Evolutionary conservation across 306 rosid species (phyloP), one percentile per base, ranked within the genome.

Genomic region (Hippophae gyantsensis): DNA sequence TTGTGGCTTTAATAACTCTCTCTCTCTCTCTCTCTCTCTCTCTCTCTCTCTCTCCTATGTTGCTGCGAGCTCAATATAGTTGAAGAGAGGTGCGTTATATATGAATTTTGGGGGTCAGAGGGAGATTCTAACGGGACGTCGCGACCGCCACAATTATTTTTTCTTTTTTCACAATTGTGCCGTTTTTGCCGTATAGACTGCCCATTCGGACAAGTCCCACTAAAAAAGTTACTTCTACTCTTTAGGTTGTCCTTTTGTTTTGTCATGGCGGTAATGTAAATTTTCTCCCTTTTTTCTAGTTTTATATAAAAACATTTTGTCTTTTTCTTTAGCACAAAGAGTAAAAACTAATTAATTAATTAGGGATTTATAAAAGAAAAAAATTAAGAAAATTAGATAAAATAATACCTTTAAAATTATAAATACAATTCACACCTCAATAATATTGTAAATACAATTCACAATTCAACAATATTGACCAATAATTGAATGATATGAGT

Each of bases 131-230:
- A 46, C 56, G 66, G 53, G 61, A 14, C 51, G 18, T 26, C 58
- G 63, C 56, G 7, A 65, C 57, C 43, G 59, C 64, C 72, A 61
- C 55, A 55, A 52, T 69, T 65, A 56, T 65, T 11, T 66, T 13
- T 44, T 6, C 65, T 60, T 23, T 32, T 32, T 32, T 32, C 38
- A 32, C 38, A 2, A 2, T 32, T 32, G 38, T 26, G 54, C 72
- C 75, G 69, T 61, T 61, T 66, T 48, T 71, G 8, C 61, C 58
- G 73, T 52, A 56, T 51, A 14, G 54, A 51, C 7, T 42, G 10
- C 41, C 2, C 47, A 54, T 25, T 42, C 12, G 7, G 42, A 59
- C n/a, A 12, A 13, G 43, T 46, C 38, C 69, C 49, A 54, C n/a
- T 52, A 32, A 62, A 32, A 47, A 49, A 58, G 51, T 54, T 65